Evolutionary conservation across 2,329 filamentous ascomycete genomes (phyloP).

Genomic region (Monilinia aucupariae): DNA sequence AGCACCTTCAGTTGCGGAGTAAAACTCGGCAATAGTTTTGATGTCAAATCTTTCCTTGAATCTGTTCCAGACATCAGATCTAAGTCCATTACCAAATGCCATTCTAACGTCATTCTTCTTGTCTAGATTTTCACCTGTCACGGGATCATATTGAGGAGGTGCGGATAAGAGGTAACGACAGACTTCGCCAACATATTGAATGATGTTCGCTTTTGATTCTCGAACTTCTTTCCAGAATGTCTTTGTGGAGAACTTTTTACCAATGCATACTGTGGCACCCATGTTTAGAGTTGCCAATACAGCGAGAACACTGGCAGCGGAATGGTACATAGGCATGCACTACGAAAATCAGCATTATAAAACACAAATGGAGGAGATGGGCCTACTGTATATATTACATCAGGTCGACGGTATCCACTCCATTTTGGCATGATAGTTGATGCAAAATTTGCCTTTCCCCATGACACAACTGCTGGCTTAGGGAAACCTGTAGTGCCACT

Average conservation of each 20-base stretch:
- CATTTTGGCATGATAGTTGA: slow-evolving; percentile 49
- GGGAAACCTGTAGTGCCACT: slow-evolving; percentile 81
- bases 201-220: slow-evolving; percentile 63
- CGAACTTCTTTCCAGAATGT: slow-evolving; percentile 73
- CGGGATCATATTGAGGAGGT: slow-evolving; percentile 54
- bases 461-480: slow-evolving; percentile 72
- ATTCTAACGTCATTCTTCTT: slow-evolving; percentile 65
- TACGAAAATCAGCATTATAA: slow-evolving; percentile 34
- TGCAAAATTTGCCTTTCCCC: slow-evolving; percentile 57
- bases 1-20: slow-evolving; percentile 69
- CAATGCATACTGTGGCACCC: slow-evolving; percentile 64
- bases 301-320: slow-evolving; percentile 67
- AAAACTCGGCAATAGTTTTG: slow-evolving; percentile 71
- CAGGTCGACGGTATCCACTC: slow-evolving; percentile 53
- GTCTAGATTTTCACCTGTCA: slow-evolving; percentile 64
- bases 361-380: not conserved
- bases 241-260: slow-evolving; percentile 71
- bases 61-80: slow-evolving; percentile 77
- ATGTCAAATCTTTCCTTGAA: slow-evolving; percentile 80
- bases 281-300: slow-evolving; percentile 54
- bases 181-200: slow-evolving; percentile 87
- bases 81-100: slow-evolving; percentile 79
- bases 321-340: slow-evolving; percentile 88
- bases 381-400: slow-evolving; percentile 69
- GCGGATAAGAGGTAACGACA: slow-evolving; percentile 74